Percentiles rank a stretch among this genome's conserved stretches.
Evolutionary conservation across 129 eudicot genomes (phyloP).

Genomic region (Centaurea solstitialis): DNA sequence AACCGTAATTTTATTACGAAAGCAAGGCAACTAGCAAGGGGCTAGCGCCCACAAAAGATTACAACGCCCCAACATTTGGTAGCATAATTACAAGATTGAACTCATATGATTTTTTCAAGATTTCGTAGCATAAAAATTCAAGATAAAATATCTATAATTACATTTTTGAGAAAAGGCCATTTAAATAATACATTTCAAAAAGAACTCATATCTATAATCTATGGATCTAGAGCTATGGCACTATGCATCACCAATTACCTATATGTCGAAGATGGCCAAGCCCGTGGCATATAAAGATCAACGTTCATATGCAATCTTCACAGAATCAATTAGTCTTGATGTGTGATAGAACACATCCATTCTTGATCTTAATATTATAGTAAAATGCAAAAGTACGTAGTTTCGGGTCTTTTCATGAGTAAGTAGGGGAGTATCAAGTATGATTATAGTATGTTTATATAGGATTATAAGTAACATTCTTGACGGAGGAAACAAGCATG

Average conservation of each 20-base stretch:
- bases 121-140: too few relatives aligned
- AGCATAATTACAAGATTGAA: too few relatives aligned
- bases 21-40: too few relatives aligned
- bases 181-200: not conserved
- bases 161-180: not conserved
- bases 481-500: constrained; percentile 37
- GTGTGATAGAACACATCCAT: not conserved
- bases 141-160: not conserved
- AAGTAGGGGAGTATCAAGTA: not conserved
- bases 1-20: too few relatives aligned
- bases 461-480: constrained; percentile 23
- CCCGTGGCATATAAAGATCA: not conserved
- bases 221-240: not conserved
- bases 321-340: not conserved
- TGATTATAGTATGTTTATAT: constrained; percentile 17
- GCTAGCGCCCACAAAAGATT: too few relatives aligned
- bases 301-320: not conserved
- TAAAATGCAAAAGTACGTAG: not conserved
- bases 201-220: not conserved
- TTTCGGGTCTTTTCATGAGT: not conserved
- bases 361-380: not conserved
- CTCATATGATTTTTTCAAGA: too few relatives aligned
- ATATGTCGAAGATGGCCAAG: not conserved
- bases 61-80: too few relatives aligned
- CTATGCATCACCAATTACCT: constrained; percentile 5